phyloP scores from a whole-genome alignment of 345 rosid species.

The Corchorus capsularis region DNA sequence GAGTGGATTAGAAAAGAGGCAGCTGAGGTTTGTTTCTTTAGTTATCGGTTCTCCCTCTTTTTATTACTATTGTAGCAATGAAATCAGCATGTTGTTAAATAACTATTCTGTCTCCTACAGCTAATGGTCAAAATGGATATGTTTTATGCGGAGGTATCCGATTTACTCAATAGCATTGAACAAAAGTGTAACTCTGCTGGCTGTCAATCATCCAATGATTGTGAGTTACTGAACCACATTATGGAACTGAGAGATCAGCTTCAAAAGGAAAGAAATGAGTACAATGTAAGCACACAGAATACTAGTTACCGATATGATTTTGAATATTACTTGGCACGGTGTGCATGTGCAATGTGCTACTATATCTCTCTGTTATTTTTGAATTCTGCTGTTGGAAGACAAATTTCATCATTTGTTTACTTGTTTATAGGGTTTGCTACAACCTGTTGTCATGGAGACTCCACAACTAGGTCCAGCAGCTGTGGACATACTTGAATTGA shows the following conservation, averaged over 20 bases:
- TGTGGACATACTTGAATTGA: conserved; percentile 81
- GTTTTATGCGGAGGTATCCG: conserved; percentile 62
- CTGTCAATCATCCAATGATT: conserved; percentile 43
- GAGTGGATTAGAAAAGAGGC: conserved; percentile 86
- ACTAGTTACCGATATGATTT: neutral
- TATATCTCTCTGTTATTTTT: neutral
- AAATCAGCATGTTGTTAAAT: neutral
- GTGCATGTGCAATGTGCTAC: neutral
- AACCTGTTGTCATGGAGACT: conserved; percentile 46
- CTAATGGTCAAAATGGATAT: conserved; percentile 62
- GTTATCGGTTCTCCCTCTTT: neutral
- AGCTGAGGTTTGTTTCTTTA: conserved; percentile 45
- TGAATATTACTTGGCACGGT: neutral
- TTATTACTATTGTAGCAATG: conserved; percentile 10
- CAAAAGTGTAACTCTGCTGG: conserved; percentile 51
- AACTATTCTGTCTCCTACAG: conserved; percentile 39
- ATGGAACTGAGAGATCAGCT: conserved; percentile 67
- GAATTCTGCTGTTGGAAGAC: conserved; percentile 5
- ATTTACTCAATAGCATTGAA: conserved; percentile 61
- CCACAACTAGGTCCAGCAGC: conserved; percentile 38
- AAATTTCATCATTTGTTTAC: conserved; percentile 10
- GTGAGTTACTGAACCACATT: conserved; percentile 49
- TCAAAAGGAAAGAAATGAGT: conserved; percentile 61
- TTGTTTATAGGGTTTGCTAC: conserved; percentile 58
- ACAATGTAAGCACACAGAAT: conserved; percentile 50